phyloP scores from a whole-genome alignment of 257 asterid genomes.

The Rhazya stricta region DNA sequence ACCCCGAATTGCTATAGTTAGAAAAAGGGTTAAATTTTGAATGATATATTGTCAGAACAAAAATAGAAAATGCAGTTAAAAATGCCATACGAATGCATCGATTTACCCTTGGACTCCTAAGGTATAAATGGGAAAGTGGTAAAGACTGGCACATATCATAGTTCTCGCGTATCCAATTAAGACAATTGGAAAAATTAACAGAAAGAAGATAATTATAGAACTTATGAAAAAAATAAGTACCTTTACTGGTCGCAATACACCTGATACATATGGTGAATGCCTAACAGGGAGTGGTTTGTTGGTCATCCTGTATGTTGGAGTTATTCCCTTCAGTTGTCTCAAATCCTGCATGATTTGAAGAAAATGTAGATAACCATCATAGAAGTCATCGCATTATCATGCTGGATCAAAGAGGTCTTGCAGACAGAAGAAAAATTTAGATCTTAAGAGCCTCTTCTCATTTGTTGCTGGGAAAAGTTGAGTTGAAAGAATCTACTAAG shows the following conservation, averaged over 20 bases:
- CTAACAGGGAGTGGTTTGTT: constrained; percentile 94
- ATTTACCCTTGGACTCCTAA: background rate
- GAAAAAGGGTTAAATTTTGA: too few species aligned
- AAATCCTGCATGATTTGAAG: constrained; percentile 56
- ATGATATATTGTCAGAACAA: too few species aligned
- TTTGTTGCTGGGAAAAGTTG: background rate
- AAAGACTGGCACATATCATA: background rate
- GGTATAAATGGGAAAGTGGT: background rate
- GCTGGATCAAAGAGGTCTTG: background rate
- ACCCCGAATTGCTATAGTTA: too few species aligned
- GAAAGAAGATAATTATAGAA: background rate
- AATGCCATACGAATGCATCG: too few species aligned
- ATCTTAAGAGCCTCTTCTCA: background rate
- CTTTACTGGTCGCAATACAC: constrained; percentile 83
- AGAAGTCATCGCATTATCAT: background rate
- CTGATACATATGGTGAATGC: constrained; percentile 86
- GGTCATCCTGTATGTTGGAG: constrained; percentile 95
- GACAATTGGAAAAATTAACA: background rate
- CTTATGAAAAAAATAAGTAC: constrained; percentile 29
- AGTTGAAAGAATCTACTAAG: background rate
- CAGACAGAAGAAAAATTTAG: background rate
- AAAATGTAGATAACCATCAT: background rate
- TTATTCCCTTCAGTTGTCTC: constrained; percentile 88
- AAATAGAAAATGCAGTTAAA: too few species aligned
- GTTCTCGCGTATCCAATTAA: background rate